A percentile compares a stretch with the other conserved stretches of the same genome.
phyloP scores from a whole-genome alignment of 1,284 basidiomycete species.

The Blastosporella zonata region DNA sequence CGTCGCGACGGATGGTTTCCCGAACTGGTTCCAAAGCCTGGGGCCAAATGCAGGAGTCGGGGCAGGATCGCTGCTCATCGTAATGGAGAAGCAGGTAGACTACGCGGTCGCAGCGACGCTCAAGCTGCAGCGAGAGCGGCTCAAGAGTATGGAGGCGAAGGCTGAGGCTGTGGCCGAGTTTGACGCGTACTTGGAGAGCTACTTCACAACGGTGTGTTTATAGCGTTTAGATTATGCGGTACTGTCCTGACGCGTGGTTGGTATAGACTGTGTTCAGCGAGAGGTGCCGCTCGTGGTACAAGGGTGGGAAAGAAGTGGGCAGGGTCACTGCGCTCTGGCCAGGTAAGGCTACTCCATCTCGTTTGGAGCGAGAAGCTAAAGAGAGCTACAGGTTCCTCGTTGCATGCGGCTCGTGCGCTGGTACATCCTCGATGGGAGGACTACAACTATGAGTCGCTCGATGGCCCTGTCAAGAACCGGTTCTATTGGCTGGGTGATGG shows the following conservation, averaged over 20 bases:
- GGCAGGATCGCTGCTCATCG: conserved; percentile 47
- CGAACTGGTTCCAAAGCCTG: conserved; percentile 55
- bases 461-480: conserved; percentile 39
- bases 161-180: conserved; percentile 57
- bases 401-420: conserved; percentile 50
- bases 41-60: conserved; percentile 57
- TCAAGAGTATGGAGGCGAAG: conserved; percentile 61
- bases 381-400: conserved; percentile 40
- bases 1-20: conserved; percentile 56
- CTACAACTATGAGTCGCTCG: conserved; percentile 50
- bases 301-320: conserved; percentile 56
- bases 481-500: conserved; percentile 63
- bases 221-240: neutral
- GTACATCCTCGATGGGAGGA: conserved; percentile 65
- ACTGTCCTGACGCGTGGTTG: conserved; percentile 1
- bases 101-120: conserved; percentile 50
- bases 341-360: conserved; percentile 30
- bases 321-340: conserved; percentile 59
- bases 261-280: conserved; percentile 54
- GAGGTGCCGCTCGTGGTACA: conserved; percentile 67
- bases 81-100: conserved; percentile 54
- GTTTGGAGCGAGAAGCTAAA: neutral
- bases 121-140: conserved; percentile 57
- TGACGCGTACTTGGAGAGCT: conserved; percentile 53
- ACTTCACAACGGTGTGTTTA: conserved; percentile 43